A percentile compares a stretch with the other conserved stretches of the same genome.
Conservation (phyloP, 176 grass and related monocot species). For the Musa troglodytarum region DNA sequence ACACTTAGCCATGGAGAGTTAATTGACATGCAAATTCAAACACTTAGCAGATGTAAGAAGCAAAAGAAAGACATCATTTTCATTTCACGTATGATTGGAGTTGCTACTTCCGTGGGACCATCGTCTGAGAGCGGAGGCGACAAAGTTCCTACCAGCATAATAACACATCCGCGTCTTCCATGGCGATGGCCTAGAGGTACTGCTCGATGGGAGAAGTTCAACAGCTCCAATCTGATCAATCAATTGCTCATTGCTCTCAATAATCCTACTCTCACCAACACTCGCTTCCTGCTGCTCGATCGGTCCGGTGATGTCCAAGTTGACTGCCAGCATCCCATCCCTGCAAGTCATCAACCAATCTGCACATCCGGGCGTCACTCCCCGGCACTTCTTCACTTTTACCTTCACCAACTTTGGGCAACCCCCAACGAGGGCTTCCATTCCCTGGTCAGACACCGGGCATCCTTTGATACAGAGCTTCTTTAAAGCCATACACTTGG, state of each 20-base stretch:
- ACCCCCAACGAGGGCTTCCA: conserved; percentile 58
- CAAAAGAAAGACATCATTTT: neutral
- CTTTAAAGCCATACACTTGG: conserved; percentile 55
- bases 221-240: conserved; percentile 34
- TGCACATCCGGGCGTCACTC: conserved; percentile 50
- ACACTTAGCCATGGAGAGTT: neutral
- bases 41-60: neutral
- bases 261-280: conserved; percentile 39
- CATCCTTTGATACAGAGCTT: conserved; percentile 95
- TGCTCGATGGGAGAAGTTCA: conserved; percentile 24
- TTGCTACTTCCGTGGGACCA: conserved; percentile 15
- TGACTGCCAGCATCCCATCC: conserved; percentile 49
- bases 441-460: conserved; percentile 65
- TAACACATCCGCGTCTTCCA: conserved; percentile 40
- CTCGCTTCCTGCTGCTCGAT: conserved; percentile 41
- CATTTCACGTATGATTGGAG: conserved; percentile 15
- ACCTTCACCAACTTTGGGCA: conserved; percentile 86
- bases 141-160: conserved; percentile 40
- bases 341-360: conserved; percentile 49
- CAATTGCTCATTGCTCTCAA: conserved; percentile 52
- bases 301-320: conserved; percentile 39
- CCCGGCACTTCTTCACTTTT: conserved; percentile 82
- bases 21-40: conserved; percentile 1
- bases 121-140: conserved; percentile 40
- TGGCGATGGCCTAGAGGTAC: conserved; percentile 25